Evolutionary conservation across 495 filamentous ascomycete genomes (phyloP).

Genomic region (Neurospora sp.): DNA sequence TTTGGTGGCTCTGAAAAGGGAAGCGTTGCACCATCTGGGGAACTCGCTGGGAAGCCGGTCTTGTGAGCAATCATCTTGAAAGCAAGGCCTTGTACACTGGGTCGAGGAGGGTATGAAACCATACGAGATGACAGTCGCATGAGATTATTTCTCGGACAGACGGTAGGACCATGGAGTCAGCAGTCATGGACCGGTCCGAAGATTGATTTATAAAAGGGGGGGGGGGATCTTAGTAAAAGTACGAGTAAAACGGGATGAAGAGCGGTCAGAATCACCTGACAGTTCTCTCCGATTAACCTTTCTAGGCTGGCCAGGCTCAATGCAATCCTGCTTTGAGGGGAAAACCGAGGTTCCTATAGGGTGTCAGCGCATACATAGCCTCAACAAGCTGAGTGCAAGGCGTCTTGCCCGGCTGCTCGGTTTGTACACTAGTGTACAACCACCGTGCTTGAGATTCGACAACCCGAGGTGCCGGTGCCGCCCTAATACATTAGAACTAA

Average conservation of each 20-base stretch:
- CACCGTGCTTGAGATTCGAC: background rate
- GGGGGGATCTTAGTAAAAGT: background rate
- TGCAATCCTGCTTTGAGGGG: background rate
- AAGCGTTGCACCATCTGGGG: background rate
- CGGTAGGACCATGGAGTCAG: background rate
- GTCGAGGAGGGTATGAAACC: slow-evolving; percentile 4
- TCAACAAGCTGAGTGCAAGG: background rate
- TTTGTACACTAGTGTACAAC: background rate
- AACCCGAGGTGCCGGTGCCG: background rate
- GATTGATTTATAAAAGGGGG: background rate
- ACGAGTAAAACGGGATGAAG: background rate
- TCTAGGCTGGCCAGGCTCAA: background rate
- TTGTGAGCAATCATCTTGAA: background rate
- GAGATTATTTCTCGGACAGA: background rate
- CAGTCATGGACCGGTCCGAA: background rate
- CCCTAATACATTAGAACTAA: background rate
- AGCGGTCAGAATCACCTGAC: background rate
- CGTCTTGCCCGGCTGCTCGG: background rate
- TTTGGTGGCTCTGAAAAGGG: background rate
- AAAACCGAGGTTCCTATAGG: background rate
- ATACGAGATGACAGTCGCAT: slow-evolving; percentile 11
- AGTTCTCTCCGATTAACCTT: background rate
- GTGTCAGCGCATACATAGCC: background rate
- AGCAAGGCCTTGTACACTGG: background rate
- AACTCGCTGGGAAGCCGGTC: background rate